Conservation (phyloP, 2,329 filamentous ascomycete species). For the Penicillium thymicola region DNA sequence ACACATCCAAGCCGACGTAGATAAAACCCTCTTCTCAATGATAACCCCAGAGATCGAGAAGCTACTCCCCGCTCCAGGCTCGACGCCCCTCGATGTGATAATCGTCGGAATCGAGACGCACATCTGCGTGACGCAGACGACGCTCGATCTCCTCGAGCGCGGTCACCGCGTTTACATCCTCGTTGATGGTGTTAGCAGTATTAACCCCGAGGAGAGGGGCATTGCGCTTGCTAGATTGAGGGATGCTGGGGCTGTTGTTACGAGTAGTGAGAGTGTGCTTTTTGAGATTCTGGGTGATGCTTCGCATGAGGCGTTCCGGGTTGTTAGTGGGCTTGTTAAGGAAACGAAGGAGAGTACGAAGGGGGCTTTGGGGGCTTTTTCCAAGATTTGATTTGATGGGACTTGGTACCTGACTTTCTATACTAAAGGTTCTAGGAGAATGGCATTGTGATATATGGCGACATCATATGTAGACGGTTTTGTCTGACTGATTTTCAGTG, state of each 20-base stretch:
- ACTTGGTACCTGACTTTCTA: no score
- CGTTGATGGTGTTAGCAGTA: conserved; percentile 85
- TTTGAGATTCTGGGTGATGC: conserved; percentile 91
- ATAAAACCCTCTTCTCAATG: conserved; percentile 94
- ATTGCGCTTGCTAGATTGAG: conserved; percentile 75
- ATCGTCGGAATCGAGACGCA: conserved; percentile 91
- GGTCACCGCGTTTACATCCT: conserved; percentile 84
- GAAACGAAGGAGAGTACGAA: conserved; percentile 69
- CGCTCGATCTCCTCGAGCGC: conserved; percentile 70
- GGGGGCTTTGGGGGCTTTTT: conserved; percentile 62
- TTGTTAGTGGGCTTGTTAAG: conserved; percentile 73
- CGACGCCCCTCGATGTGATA: conserved; percentile 57
- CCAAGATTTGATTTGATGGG: conserved; percentile 49
- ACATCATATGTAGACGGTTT: not conserved
- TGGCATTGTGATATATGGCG: no score
- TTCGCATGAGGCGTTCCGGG: conserved; percentile 64
- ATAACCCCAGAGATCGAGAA: conserved; percentile 64
- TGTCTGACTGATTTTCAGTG: not conserved
- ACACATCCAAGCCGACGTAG: conserved; percentile 58
- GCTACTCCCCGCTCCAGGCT: conserved; percentile 32
- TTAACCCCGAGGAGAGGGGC: conserved; percentile 75
- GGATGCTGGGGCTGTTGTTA: conserved; percentile 72
- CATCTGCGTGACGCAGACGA: conserved; percentile 92
- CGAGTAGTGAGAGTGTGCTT: conserved; percentile 82
- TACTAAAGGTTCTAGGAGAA: not conserved